Conservation (phyloP, 2,329 filamentous ascomycete genomes). For the Scedosporium apiospermum region DNA sequence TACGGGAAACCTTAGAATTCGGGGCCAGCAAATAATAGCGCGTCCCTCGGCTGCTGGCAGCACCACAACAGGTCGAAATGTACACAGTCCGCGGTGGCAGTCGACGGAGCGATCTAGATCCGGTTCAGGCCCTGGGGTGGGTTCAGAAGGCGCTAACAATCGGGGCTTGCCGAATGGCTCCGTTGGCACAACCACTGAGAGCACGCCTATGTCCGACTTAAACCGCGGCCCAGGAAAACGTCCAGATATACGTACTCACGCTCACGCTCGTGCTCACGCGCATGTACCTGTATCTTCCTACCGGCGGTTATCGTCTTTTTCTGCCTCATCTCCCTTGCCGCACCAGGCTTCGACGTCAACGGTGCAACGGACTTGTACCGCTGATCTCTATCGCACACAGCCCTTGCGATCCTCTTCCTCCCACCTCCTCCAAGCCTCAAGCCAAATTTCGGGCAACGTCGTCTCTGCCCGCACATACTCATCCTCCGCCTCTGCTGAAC, state of each 20-base stretch:
- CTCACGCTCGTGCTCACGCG: neutral
- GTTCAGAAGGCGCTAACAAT: neutral
- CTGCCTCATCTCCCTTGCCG: neutral
- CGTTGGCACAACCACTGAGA: neutral
- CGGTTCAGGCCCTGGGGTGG: neutral
- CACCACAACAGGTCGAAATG: neutral
- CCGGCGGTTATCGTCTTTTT: neutral
- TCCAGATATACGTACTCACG: neutral
- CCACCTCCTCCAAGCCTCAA: neutral
- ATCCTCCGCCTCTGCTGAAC: neutral
- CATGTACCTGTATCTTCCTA: neutral
- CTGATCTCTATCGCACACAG: neutral
- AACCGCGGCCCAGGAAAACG: neutral
- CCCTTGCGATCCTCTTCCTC: neutral
- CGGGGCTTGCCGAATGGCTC: neutral
- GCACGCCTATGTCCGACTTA: neutral
- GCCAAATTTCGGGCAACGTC: neutral
- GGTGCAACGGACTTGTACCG: neutral
- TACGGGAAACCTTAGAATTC: neutral
- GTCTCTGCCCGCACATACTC: neutral
- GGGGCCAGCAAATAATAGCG: neutral
- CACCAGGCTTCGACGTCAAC: neutral
- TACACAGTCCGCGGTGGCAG: neutral
- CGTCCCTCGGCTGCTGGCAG: neutral
- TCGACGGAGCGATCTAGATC: neutral